These are phyloP conservation scores for Phytomonas sp. DNA, from an alignment of 208 protist genomes.

Conservation along the genomic window DNA sequence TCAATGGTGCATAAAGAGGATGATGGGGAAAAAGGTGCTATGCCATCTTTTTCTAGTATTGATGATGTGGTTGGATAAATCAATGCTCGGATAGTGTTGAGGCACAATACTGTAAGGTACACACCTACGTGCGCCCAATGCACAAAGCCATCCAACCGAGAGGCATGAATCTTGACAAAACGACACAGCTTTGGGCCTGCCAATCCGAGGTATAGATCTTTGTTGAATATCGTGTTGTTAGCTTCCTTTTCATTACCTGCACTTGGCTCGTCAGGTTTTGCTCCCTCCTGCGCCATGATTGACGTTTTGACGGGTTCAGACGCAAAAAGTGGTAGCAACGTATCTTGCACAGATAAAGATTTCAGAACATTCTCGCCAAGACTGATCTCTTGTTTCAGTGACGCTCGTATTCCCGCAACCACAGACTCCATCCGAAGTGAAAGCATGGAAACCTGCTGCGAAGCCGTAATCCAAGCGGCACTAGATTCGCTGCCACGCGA, in stretches of 20 bases:
- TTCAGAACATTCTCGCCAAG: background rate
- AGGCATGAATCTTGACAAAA: background rate
- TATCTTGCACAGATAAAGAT: background rate
- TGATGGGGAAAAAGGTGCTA: background rate
- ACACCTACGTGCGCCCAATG: background rate
- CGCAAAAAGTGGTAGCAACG: background rate
- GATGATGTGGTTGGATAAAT: background rate
- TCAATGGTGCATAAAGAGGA: conserved; percentile 10
- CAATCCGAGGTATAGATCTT: background rate
- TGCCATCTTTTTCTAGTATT: background rate
- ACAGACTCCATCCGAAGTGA: background rate
- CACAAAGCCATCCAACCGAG: background rate
- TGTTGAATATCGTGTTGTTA: background rate
- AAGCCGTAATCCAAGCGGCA: background rate
- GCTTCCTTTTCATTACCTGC: background rate
- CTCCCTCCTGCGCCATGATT: background rate
- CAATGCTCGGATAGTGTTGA: background rate
- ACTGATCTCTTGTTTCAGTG: background rate
- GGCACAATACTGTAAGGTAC: background rate
- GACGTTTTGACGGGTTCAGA: background rate
- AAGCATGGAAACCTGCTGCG: background rate
- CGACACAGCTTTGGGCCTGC: background rate
- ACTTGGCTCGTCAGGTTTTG: background rate
- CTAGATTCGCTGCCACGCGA: background rate
- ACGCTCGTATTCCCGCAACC: background rate